Conservation (phyloP, 2,329 filamentous ascomycete species). For the Beauveria caledonica region DNA sequence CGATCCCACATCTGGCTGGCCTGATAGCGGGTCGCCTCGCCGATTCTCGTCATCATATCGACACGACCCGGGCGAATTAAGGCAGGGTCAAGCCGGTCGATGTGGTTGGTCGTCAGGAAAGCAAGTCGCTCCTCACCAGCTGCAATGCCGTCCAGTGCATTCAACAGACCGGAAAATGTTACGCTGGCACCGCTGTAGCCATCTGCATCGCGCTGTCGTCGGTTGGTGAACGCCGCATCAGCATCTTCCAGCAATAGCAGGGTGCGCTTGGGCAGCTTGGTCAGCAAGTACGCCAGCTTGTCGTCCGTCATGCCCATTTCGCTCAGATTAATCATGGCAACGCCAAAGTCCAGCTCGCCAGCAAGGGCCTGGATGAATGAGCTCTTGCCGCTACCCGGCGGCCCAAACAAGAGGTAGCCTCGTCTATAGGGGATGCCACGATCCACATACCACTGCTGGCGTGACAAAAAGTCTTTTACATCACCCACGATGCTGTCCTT, state of each 20-base stretch:
- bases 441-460: constrained; percentile 83
- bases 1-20: constrained; percentile 85
- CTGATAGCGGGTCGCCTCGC: constrained; percentile 79
- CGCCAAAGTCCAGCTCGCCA: constrained; percentile 84
- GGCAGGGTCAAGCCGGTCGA: constrained; percentile 81
- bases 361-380: constrained; percentile 95
- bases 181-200: constrained; percentile 83
- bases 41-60: constrained; percentile 85
- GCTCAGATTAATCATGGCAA: constrained; percentile 86
- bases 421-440: constrained; percentile 89
- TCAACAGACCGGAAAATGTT: constrained; percentile 86
- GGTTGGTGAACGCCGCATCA: constrained; percentile 82
- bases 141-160: constrained; percentile 82
- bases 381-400: constrained; percentile 86
- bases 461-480: constrained; percentile 70
- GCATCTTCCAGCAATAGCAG: constrained; percentile 83
- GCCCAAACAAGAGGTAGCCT: constrained; percentile 82
- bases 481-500: constrained; percentile 75
- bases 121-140: constrained; percentile 90
- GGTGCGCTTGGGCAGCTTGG: constrained; percentile 74
- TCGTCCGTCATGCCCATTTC: constrained; percentile 87
- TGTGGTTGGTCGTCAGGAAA: constrained; percentile 90
- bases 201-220: constrained; percentile 66
- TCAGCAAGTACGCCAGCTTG: constrained; percentile 75
- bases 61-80: constrained; percentile 85